Conservation (phyloP, 169 alveolate genomes). For the Cyclospora cayetanensis region DNA sequence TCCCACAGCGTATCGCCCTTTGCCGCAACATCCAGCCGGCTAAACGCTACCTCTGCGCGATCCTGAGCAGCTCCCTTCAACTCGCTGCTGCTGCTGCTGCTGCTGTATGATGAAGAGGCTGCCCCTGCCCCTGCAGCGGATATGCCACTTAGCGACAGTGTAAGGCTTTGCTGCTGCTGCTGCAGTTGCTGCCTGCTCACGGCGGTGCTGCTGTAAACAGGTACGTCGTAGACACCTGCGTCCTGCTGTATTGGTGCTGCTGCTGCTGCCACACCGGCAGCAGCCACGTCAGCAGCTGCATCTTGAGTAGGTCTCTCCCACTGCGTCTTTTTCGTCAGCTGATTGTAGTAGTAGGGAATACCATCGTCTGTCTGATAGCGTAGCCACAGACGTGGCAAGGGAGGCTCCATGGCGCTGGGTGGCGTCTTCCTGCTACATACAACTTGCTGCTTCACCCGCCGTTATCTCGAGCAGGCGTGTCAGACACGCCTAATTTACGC, state of each 20-base stretch:
- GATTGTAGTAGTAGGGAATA: not conserved
- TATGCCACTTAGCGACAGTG: not conserved
- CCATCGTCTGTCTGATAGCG: not conserved
- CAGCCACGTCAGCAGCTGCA: conserved; percentile 2
- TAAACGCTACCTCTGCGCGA: not conserved
- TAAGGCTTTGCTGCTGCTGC: not conserved
- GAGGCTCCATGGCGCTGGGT: conserved; percentile 20
- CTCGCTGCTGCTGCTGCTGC: conserved; percentile 34
- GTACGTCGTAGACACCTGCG: not conserved
- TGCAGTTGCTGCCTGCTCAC: not conserved
- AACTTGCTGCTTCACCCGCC: too few relatives aligned
- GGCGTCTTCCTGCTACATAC: not conserved
- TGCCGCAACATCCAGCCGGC: conserved; percentile 9
- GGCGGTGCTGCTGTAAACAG: conserved; percentile 16
- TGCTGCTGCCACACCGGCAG: not conserved
- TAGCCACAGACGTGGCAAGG: conserved; percentile 3
- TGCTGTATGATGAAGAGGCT: not conserved
- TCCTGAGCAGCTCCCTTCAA: not conserved
- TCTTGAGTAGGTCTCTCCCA: conserved; percentile 23
- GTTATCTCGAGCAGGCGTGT: too few relatives aligned
- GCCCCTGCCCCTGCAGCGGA: not conserved
- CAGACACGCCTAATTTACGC: too few relatives aligned
- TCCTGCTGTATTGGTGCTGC: not conserved
- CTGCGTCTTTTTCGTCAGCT: not conserved
- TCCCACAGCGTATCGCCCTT: not conserved